A percentile compares a stretch with the other conserved stretches of the same genome.
Evolutionary conservation across 2,329 filamentous ascomycete species (phyloP).

Genomic region (Diaporthe sp.): DNA sequence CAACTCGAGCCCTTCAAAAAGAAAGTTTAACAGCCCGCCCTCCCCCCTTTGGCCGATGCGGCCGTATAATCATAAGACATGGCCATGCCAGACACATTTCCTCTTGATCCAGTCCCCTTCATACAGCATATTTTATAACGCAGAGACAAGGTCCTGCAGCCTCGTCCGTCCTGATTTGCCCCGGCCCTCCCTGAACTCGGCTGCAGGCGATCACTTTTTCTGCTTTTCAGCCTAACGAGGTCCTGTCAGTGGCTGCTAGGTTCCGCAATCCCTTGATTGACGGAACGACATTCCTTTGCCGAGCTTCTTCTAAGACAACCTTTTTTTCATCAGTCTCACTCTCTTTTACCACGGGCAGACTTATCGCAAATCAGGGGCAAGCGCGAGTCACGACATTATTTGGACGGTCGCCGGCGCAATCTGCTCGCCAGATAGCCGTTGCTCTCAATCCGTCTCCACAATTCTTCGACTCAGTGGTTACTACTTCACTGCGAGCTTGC

Average conservation of each 20-base stretch:
- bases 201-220: not conserved
- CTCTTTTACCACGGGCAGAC: not conserved
- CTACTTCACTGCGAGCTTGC: conserved; percentile 35
- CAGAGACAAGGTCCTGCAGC: conserved; percentile 21
- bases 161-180: conserved; percentile 1
- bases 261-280: conserved; percentile 30
- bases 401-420: conserved; percentile 15
- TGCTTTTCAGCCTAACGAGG: conserved; percentile 4
- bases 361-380: conserved; percentile 25
- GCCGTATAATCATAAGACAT: conserved; percentile 21
- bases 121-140: conserved; percentile 14
- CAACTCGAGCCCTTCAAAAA: conserved; percentile 6
- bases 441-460: conserved; percentile 17
- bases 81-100: conserved; percentile 12
- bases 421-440: conserved; percentile 21
- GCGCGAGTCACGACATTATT: conserved; percentile 33
- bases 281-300: conserved; percentile 25
- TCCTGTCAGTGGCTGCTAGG: conserved; percentile 9
- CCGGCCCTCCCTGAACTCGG: conserved; percentile 19
- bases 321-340: conserved; percentile 20
- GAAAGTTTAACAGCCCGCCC: conserved; percentile 6
- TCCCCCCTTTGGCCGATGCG: conserved; percentile 4
- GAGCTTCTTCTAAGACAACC: conserved; percentile 14
- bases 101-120: conserved; percentile 11
- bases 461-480: conserved; percentile 28